phyloP scores from a whole-genome alignment of 2,329 filamentous ascomycete genomes.

The Graphiopsis chlorocephala region DNA sequence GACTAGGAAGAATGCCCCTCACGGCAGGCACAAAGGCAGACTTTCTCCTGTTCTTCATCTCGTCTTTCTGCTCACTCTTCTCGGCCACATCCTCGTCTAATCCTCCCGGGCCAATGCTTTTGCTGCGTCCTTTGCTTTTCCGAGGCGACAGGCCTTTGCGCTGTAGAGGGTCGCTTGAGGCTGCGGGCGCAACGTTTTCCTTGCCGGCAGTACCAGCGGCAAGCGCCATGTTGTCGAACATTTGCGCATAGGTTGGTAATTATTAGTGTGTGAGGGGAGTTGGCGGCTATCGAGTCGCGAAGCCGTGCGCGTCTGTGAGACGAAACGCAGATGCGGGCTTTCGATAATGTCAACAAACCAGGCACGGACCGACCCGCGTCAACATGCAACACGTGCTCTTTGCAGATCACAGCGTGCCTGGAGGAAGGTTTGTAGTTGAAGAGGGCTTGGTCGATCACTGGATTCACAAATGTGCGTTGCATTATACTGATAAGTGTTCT shows the following conservation, averaged over 20 bases:
- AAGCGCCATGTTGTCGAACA: conserved; percentile 21
- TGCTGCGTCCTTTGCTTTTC: conserved; percentile 73
- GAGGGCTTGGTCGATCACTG: background rate
- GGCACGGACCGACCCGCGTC: background rate
- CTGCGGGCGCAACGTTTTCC: conserved; percentile 35
- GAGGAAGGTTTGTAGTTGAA: background rate
- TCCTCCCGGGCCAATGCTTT: conserved; percentile 91
- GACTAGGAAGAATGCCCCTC: conserved; percentile 56
- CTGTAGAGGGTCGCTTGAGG: conserved; percentile 32
- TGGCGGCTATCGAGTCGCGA: background rate
- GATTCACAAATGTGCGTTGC: background rate
- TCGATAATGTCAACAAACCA: background rate
- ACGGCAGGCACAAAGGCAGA: conserved; percentile 51
- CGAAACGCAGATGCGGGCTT: conserved; percentile 1
- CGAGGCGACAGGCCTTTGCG: conserved; percentile 38
- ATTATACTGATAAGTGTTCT: background rate
- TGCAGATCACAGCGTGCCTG: background rate
- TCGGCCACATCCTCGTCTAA: conserved; percentile 72
- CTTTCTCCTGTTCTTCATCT: conserved; percentile 35
- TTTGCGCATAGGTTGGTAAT: conserved; percentile 16
- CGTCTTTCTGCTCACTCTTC: conserved; percentile 25
- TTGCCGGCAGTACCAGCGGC: conserved; percentile 26
- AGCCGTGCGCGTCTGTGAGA: background rate
- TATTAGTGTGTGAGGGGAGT: background rate
- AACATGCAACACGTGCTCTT: background rate